phyloP scores from a whole-genome alignment of 257 asterid species.

The Penstemon eatonii region DNA sequence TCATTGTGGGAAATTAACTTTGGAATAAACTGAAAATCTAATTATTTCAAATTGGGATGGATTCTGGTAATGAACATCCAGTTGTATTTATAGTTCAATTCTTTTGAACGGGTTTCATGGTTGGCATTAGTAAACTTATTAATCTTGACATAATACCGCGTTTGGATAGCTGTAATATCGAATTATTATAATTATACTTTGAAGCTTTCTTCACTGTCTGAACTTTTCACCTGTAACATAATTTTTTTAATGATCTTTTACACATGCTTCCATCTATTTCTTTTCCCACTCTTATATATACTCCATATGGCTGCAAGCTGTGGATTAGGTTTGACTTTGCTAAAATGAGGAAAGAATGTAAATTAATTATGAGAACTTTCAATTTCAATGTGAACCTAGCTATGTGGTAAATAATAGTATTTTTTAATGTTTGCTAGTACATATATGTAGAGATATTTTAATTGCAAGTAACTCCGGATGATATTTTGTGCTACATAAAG shows the following conservation, averaged over 20 bases:
- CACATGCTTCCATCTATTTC: not conserved
- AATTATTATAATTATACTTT: conserved; percentile 6
- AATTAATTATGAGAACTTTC: too few relatives aligned
- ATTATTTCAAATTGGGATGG: not conserved
- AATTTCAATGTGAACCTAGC: too few relatives aligned
- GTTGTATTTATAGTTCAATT: conserved; percentile 23
- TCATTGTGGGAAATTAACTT: conserved; percentile 17
- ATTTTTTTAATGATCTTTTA: not conserved
- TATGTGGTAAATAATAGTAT: not conserved
- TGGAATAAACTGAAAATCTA: not conserved
- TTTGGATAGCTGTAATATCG: not conserved
- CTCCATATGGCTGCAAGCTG: not conserved
- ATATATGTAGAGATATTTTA: not conserved
- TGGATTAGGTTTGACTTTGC: conserved; percentile 4
- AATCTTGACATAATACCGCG: conserved; percentile 9
- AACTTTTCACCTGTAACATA: conserved; percentile 3
- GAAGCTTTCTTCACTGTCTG: conserved; percentile 15
- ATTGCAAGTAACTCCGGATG: not conserved
- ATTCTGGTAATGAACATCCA: not conserved
- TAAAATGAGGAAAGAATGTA: conserved; percentile 7
- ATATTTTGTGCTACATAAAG: not conserved
- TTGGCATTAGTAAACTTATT: conserved; percentile 22
- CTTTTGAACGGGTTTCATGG: not conserved
- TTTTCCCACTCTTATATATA: not conserved
- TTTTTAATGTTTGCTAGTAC: too few relatives aligned